phyloP scores from a whole-genome alignment of 2,329 filamentous ascomycete species.

The Talaromyces sp. region DNA sequence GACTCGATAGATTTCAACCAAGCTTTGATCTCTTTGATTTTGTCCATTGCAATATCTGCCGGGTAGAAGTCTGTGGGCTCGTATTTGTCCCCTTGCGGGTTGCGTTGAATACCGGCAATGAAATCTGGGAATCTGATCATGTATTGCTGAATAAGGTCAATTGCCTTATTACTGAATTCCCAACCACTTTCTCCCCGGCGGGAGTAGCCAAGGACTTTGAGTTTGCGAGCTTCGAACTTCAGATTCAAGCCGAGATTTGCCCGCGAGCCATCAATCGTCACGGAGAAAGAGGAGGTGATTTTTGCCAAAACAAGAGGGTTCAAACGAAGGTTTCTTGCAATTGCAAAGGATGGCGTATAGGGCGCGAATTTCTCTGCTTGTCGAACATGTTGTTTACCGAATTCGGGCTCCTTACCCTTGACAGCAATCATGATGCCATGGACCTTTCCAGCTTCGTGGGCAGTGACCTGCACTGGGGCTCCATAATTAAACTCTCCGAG shows the following conservation, averaged over 20 bases:
- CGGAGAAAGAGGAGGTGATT: constrained; percentile 90
- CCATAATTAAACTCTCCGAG: constrained; percentile 92
- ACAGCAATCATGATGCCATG: constrained; percentile 74
- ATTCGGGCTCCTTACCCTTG: constrained; percentile 74
- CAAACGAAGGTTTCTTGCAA: constrained; percentile 76
- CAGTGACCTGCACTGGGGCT: constrained; percentile 77
- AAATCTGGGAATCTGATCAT: constrained; percentile 96
- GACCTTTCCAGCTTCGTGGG: constrained; percentile 71
- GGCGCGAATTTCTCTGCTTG: constrained; percentile 68
- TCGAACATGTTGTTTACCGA: constrained; percentile 70
- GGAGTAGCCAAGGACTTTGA: constrained; percentile 94
- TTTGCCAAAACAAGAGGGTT: constrained; percentile 90
- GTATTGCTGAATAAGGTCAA: constrained; percentile 78
- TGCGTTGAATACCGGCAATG: constrained; percentile 80
- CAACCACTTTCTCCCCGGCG: constrained; percentile 82
- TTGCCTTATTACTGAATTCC: constrained; percentile 88
- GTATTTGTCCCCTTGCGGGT: constrained; percentile 82
- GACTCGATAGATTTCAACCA: constrained; percentile 93
- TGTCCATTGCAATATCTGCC: constrained; percentile 66
- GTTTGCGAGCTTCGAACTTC: constrained; percentile 93
- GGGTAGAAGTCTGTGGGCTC: constrained; percentile 84
- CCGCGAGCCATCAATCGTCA: constrained; percentile 75
- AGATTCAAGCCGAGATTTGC: constrained; percentile 92
- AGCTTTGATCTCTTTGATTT: constrained; percentile 87
- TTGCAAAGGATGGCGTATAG: constrained; percentile 84